Evolutionary conservation across 2,329 filamentous ascomycete species (phyloP).

Genomic region (Colletotrichum sp.): DNA sequence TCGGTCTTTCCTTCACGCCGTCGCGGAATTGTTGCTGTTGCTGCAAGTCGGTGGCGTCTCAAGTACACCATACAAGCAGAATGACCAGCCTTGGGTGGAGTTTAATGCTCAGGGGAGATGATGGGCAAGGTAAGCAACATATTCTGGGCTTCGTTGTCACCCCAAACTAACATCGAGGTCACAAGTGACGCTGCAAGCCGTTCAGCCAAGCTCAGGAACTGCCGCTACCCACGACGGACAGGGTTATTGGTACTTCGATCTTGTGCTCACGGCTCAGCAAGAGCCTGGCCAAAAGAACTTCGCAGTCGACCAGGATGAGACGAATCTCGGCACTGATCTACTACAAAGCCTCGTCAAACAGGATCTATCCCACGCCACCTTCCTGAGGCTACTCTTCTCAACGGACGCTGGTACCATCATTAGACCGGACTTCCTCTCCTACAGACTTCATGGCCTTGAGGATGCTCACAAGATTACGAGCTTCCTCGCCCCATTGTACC

Average conservation of each 20-base stretch:
- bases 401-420: background rate
- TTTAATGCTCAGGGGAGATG: background rate
- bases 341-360: background rate
- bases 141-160: accelerated
- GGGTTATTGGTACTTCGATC: background rate
- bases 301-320: background rate
- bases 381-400: background rate
- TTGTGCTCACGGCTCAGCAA: background rate
- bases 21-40: background rate
- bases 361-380: background rate
- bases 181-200: background rate
- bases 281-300: background rate
- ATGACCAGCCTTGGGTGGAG: background rate
- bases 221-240: background rate
- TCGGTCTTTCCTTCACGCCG: accelerated
- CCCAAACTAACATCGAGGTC: background rate
- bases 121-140: background rate
- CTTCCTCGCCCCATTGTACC: background rate
- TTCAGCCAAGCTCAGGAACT: background rate
- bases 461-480: background rate
- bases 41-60: background rate
- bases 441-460: background rate
- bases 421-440: background rate
- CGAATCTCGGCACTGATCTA: background rate
- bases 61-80: background rate